Conservation (phyloP, 352 stramenopile species). For the Globisporangium apiculatum region DNA sequence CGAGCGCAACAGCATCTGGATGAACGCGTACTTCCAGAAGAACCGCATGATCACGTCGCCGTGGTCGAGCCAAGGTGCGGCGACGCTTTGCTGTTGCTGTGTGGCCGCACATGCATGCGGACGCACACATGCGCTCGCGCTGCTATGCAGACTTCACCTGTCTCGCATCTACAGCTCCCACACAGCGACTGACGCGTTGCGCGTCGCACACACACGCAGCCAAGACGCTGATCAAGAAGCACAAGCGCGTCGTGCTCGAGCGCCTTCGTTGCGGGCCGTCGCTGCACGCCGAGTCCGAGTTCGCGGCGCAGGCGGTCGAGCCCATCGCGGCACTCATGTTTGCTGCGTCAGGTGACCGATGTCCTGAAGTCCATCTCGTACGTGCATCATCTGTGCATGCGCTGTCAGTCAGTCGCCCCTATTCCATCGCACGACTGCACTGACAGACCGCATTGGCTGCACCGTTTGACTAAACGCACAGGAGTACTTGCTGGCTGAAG, state of each 20-base stretch:
- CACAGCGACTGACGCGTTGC: background rate
- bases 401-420: no score
- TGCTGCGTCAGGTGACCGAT: constrained; percentile 47
- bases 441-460: no score
- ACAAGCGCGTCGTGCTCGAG: constrained; percentile 35
- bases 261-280: constrained; percentile 25
- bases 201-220: constrained; percentile 14
- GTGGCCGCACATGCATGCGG: no score
- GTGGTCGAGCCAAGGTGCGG: constrained; percentile 39
- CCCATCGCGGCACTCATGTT: constrained; percentile 62
- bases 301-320: constrained; percentile 43
- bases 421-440: no score
- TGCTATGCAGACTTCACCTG: background rate
- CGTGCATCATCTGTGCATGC: background rate
- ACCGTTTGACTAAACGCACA: constrained; percentile 9
- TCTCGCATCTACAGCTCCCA: background rate
- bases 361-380: constrained; percentile 54
- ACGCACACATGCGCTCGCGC: no score
- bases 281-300: constrained; percentile 37
- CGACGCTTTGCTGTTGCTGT: no score
- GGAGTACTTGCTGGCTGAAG: constrained; percentile 53
- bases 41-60: constrained; percentile 59
- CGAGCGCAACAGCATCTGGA: constrained; percentile 68
- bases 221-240: constrained; percentile 42
- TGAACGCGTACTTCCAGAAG: constrained; percentile 81